Evolutionary conservation across 169 alveolate species (phyloP).

Genomic region (Amoebophrya sp.): DNA sequence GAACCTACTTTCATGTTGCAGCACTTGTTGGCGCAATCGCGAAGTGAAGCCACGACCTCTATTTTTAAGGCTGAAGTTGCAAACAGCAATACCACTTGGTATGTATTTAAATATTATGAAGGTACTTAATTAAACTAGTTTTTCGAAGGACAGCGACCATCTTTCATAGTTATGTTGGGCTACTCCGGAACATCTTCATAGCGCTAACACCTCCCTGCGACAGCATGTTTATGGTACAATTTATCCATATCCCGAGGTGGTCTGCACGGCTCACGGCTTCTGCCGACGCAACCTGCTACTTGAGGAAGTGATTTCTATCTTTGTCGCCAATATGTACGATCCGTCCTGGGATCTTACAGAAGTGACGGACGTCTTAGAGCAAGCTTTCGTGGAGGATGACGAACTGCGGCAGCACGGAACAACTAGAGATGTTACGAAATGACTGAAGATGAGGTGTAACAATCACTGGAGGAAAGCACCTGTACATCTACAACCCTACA

Average conservation of each 20-base stretch:
- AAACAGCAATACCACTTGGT: not conserved
- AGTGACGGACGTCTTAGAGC: not conserved
- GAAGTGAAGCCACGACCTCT: not conserved
- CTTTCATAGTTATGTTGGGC: too few relatives aligned
- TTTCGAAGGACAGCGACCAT: too few relatives aligned
- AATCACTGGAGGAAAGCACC: too few relatives aligned
- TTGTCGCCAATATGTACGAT: constrained; percentile 10
- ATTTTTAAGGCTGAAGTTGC: too few relatives aligned
- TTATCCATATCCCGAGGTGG: not conserved
- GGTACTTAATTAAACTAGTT: too few relatives aligned
- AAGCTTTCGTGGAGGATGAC: not conserved
- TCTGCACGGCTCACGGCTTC: not conserved
- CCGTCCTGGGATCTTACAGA: not conserved
- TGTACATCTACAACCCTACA: too few relatives aligned
- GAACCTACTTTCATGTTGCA: not conserved
- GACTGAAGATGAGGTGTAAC: too few relatives aligned
- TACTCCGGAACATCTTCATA: too few relatives aligned
- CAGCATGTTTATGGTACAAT: not conserved
- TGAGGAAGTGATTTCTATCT: not conserved
- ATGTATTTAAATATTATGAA: too few relatives aligned
- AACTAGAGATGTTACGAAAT: too few relatives aligned
- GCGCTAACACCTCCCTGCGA: too few relatives aligned
- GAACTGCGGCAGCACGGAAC: too few relatives aligned
- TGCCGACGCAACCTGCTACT: not conserved
- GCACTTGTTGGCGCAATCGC: not conserved